Conservation (phyloP, 139 green algal genomes). For the Tetraselmis chui region DNA sequence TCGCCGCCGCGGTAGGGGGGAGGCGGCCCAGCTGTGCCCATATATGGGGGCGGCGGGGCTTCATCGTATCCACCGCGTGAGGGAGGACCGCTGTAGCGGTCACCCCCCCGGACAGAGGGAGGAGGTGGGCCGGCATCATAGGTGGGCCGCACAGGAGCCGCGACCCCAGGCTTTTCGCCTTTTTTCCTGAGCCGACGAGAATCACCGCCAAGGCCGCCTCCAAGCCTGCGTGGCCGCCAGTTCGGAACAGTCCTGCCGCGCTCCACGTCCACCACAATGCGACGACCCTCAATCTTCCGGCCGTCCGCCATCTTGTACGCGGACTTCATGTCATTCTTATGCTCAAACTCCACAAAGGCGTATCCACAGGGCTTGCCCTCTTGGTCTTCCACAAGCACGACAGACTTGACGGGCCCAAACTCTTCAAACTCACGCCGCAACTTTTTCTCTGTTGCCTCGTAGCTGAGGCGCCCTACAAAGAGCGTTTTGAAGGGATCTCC, state of each 20-base stretch:
- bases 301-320: constrained; percentile 82
- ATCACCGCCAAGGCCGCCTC: constrained; percentile 71
- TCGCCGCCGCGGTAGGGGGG: not conserved
- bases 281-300: constrained; percentile 65
- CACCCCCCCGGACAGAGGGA: constrained; percentile 17
- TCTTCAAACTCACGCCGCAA: constrained; percentile 78
- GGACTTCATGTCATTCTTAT: constrained; percentile 89
- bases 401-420: constrained; percentile 73
- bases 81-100: not conserved
- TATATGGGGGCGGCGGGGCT: not conserved
- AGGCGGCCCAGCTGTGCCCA: not conserved
- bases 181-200: constrained; percentile 42
- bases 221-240: constrained; percentile 67
- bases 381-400: constrained; percentile 68
- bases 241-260: constrained; percentile 76
- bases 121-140: not conserved
- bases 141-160: constrained; percentile 5
- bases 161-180: constrained; percentile 31
- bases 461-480: constrained; percentile 68
- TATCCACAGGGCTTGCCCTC: constrained; percentile 76
- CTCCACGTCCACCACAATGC: constrained; percentile 81
- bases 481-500: constrained; percentile 86
- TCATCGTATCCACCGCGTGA: not conserved
- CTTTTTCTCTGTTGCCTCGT: constrained; percentile 74
- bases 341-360: constrained; percentile 85